phyloP scores from a whole-genome alignment of 352 stramenopile genomes.

The Phytophthora pisi region DNA sequence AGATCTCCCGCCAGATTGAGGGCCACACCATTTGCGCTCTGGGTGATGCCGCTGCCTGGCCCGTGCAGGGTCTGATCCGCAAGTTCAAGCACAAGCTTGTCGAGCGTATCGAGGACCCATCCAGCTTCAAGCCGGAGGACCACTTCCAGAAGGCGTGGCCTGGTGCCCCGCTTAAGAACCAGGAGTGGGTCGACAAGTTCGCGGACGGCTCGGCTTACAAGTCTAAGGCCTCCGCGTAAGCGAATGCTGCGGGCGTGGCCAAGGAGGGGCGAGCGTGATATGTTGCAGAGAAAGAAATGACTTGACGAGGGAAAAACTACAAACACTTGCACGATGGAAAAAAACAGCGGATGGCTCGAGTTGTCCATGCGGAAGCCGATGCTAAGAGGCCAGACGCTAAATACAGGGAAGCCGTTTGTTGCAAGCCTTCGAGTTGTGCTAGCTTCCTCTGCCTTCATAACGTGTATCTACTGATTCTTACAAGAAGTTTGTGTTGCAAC shows the following conservation, averaged over 20 bases:
- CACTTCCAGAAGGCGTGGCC: constrained; percentile 96
- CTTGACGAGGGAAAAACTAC: constrained; percentile 26
- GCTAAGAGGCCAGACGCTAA: constrained; percentile 33
- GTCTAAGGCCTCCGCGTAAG: constrained; percentile 58
- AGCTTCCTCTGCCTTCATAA: constrained; percentile 4
- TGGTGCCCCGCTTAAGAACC: constrained; percentile 95
- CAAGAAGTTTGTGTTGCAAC: not conserved
- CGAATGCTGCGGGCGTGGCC: constrained; percentile 7
- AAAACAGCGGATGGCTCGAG: constrained; percentile 19
- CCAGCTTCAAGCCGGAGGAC: constrained; percentile 94
- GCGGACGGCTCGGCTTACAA: constrained; percentile 92
- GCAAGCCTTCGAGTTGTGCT: constrained; percentile 21
- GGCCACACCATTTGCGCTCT: constrained; percentile 99
- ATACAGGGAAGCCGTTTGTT: constrained; percentile 38
- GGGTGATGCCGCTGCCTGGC: constrained; percentile 98
- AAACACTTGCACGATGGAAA: constrained; percentile 31
- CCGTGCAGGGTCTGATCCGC: constrained; percentile 98
- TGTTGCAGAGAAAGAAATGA: constrained; percentile 37
- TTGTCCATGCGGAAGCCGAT: constrained; percentile 38
- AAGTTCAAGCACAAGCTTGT: constrained; percentile 99
- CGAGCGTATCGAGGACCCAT: constrained; percentile 96
- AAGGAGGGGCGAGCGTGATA: constrained; percentile 21
- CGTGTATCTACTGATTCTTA: constrained; percentile 12
- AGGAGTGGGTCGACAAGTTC: constrained; percentile 95
- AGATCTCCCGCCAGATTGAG: constrained; percentile 99